Evolutionary conservation across 83 land plant species (phyloP), one percentile per base, ranked within the genome.

Genomic region (Picea engelmannii): DNA sequence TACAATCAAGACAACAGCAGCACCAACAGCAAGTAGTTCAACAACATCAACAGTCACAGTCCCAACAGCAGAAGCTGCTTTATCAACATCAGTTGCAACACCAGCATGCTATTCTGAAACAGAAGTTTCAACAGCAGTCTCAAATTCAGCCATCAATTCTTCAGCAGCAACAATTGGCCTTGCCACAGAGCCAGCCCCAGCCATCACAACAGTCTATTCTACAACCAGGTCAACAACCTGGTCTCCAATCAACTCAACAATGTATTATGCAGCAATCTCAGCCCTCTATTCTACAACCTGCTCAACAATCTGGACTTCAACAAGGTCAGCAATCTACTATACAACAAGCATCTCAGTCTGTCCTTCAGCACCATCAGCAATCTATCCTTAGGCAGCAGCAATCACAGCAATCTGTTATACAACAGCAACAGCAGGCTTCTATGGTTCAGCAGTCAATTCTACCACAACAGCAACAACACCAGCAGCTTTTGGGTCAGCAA

Each of bases 301-400:
- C 64, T 63, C 80, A 77, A 31, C 78, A 77, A 25, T 63, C 83
- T 17, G 60, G 52, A 38, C 82, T 21, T 80, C 71, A 80, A 80
- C 64, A 67, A 49, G 55, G 10, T 8, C 55, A 49, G 71, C 38
- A 80, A 44, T 17, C 64, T 80, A 70, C 64, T 80, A 44, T 76
- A 82, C 79, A 82, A 78, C 83, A 76, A 79, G 4, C 76, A 71
- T 44, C 76, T 44, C 55, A 71, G 76, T 20, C 76, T 42, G 59
- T 78, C 79, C 77, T 82, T 70, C 84, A 83, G 66, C 84, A 83
- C 49, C 85, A 65, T 16, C 85, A 83, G 73, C 85, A 67, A 17
- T 86, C 52, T 49, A 10, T 49, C 12, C 55, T 49, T 49, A 49
- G 55, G 55, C 55, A 49, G 17, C 83, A 82, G 12, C 84, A 70